Conservation (phyloP, 495 filamentous ascomycete species). For the Daldinia decipiens region DNA sequence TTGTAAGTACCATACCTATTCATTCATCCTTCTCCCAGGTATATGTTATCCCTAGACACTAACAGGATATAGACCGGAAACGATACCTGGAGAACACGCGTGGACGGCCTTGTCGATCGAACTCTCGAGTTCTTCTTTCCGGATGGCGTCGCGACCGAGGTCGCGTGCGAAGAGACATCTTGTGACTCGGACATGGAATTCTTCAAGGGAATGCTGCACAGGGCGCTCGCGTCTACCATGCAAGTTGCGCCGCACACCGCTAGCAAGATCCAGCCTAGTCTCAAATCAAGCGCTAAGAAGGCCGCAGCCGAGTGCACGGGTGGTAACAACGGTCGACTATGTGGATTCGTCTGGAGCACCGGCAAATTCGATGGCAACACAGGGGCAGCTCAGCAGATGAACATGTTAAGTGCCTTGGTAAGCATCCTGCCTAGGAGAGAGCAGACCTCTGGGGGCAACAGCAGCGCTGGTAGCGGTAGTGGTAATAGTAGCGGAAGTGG, state of each 20-base stretch:
- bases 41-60: not conserved
- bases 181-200: slow-evolving; percentile 77
- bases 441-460: slow-evolving; percentile 56
- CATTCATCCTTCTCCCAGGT: no score
- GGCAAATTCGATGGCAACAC: slow-evolving; percentile 54
- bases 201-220: slow-evolving; percentile 81
- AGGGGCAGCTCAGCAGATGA: slow-evolving; percentile 65
- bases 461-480: slow-evolving; percentile 37
- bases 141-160: slow-evolving; percentile 62
- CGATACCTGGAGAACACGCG: slow-evolving; percentile 65
- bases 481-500: not conserved
- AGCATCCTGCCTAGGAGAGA: slow-evolving; percentile 49
- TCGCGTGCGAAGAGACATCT: slow-evolving; percentile 67
- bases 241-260: slow-evolving; percentile 73
- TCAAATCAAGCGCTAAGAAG: slow-evolving; percentile 71
- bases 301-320: slow-evolving; percentile 74
- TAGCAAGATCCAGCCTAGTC: slow-evolving; percentile 66
- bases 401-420: slow-evolving; percentile 66
- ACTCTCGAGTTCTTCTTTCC: slow-evolving; percentile 67
- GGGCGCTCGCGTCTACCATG: slow-evolving; percentile 74
- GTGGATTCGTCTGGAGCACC: slow-evolving; percentile 71
- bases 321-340: slow-evolving; percentile 62
- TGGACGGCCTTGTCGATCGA: slow-evolving; percentile 64
- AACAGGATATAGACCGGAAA: slow-evolving; percentile 57
- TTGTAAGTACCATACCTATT: slow-evolving; percentile 45